Conservation (phyloP, 2,329 filamentous ascomycete species). For the Aspergillus nomiae region DNA sequence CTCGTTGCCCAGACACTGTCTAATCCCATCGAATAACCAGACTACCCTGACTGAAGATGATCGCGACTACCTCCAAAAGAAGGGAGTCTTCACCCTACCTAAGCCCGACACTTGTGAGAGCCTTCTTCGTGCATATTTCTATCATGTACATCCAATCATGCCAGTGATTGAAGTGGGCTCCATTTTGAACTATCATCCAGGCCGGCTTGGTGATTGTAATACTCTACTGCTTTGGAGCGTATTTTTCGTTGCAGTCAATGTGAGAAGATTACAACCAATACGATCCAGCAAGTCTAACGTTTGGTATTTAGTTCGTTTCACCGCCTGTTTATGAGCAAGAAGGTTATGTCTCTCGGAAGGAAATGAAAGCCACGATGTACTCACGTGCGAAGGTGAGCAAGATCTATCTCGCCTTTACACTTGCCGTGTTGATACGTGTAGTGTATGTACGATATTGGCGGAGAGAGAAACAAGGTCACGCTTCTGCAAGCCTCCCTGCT, state of each 20-base stretch:
- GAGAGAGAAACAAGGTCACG: conserved; percentile 43
- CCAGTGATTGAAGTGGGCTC: conserved; percentile 37
- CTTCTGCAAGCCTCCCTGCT: conserved; percentile 49
- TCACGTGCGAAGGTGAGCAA: conserved; percentile 37
- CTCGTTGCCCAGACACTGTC: background rate
- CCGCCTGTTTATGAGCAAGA: conserved; percentile 26
- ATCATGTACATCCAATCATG: conserved; percentile 41
- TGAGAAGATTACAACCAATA: conserved; percentile 2
- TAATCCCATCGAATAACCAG: background rate
- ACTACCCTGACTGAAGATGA: conserved; percentile 8
- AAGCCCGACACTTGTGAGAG: conserved; percentile 29
- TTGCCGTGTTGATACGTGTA: background rate
- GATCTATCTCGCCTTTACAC: conserved; percentile 8
- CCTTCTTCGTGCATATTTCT: conserved; percentile 40
- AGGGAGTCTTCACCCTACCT: conserved; percentile 39
- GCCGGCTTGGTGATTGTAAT: conserved; percentile 33
- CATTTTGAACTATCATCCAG: conserved; percentile 29
- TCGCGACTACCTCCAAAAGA: conserved; percentile 28
- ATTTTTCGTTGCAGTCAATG: conserved; percentile 40
- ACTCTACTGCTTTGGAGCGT: conserved; percentile 43
- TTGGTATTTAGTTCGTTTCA: conserved; percentile 26
- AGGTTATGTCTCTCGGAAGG: conserved; percentile 36
- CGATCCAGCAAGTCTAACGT: background rate
- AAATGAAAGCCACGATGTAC: conserved; percentile 41
- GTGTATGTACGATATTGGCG: conserved; percentile 33